Evolutionary conservation across 225 moss, liverwort and hornwort species (phyloP).

Genomic region (Asterella californica): DNA sequence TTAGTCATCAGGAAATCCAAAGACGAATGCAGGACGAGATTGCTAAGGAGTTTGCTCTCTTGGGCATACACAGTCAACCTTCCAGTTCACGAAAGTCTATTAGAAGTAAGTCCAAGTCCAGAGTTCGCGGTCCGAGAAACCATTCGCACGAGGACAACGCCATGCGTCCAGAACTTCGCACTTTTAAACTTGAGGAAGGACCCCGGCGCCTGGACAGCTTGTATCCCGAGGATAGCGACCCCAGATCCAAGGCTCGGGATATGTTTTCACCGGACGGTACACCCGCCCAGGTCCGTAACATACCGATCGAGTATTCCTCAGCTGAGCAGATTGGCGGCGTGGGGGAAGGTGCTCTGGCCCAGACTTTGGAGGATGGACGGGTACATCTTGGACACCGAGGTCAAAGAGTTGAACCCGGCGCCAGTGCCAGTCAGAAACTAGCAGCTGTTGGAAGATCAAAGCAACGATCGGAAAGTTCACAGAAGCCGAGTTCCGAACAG

Average conservation of each 20-base stretch:
- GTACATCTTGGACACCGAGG: not conserved
- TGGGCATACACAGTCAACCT: conserved; percentile 19
- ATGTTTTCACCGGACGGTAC: not conserved
- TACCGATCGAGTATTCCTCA: not conserved
- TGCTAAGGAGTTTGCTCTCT: conserved; percentile 33
- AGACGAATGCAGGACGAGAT: conserved; percentile 24
- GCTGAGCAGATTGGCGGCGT: not conserved
- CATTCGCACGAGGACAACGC: not conserved
- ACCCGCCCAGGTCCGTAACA: not conserved
- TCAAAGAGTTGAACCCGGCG: no score
- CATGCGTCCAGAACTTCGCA: not conserved
- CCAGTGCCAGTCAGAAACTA: not conserved
- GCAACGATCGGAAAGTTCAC: not conserved
- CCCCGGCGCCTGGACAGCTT: not conserved
- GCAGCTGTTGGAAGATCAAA: not conserved
- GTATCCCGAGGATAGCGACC: not conserved
- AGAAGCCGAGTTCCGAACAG: not conserved
- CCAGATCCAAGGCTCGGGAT: not conserved
- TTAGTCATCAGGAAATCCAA: conserved; percentile 7
- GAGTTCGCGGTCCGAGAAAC: not conserved
- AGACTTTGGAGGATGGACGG: not conserved
- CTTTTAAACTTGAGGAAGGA: not conserved
- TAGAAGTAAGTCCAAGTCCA: not conserved
- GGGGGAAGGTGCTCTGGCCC: not conserved
- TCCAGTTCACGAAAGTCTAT: not conserved